Evolutionary conservation across 441 rosid genomes (phyloP), one percentile per base, ranked within the genome.

Genomic region (Daphne laureola): DNA sequence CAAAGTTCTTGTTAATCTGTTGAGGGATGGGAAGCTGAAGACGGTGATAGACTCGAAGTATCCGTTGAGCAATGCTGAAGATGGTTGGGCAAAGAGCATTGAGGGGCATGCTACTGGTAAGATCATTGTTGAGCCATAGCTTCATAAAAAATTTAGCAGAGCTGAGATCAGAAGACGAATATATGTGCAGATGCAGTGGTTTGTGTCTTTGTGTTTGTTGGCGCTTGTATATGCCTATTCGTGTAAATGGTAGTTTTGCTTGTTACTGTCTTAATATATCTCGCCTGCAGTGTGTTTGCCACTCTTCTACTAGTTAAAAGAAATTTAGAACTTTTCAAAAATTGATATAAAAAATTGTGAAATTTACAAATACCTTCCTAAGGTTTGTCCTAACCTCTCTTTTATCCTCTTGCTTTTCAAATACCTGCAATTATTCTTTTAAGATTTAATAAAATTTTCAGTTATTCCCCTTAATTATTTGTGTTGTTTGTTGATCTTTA

Each of bases 81-180:
- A 84, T 35, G 95, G 75, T 54, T 90, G 93, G 97, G 86, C 79
- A 4, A 84, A 71, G 77, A 80, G 81, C 54, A 64, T 84, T 4
- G 79, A 74, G 43, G 87, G 89, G 13, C 89, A 82, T 65, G 87
- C 95, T 51, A 79, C 87, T 40, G 95, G 88, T 11, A 86, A 90
- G 75, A 75, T 90, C 14, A 71, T 86, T 36, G 85, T 86, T 45
- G 87, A 90, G 82, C 78, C 75, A 2, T 77, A 68, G 38, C 38
- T 31, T 31, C 38, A 31, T 31, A 31, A 31, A 31, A 31, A 31
- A 5, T 5, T 9, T 31, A 31, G 5, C 9, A 7, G 38, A 42
- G 48, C 35, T 5, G 25, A 21, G 1, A 31, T 43, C 46, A 8
- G 46, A 0, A 8, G 46, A 43, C 7, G 38, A 31, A 31, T 31